A percentile compares a stretch with the other conserved stretches of the same genome.
Conservation (phyloP, 495 filamentous ascomycete species). For the Penicillium macrosclerotiorum region DNA sequence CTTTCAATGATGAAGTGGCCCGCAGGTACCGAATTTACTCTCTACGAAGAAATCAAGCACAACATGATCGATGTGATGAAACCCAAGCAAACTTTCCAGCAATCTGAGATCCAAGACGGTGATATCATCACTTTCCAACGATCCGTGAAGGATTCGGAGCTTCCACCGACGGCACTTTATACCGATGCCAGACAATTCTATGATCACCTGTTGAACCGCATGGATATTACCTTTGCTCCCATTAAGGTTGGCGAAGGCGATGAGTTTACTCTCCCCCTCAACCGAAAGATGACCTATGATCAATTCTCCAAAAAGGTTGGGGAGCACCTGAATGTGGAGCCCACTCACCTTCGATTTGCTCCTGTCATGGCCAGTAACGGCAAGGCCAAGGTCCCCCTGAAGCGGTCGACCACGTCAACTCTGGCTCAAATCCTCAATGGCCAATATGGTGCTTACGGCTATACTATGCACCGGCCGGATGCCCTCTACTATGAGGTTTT, state of each 20-base stretch:
- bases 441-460: conserved; percentile 59
- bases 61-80: conserved; percentile 96
- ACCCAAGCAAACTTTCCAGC: conserved; percentile 78
- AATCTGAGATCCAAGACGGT: conserved; percentile 93
- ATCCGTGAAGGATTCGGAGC: conserved; percentile 58
- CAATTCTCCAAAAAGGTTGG: conserved; percentile 83
- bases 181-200: conserved; percentile 81
- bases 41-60: conserved; percentile 98
- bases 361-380: conserved; percentile 73
- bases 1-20: conserved; percentile 85
- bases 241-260: conserved; percentile 42
- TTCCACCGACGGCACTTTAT: conserved; percentile 45
- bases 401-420: conserved; percentile 62
- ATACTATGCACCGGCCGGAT: conserved; percentile 67
- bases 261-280: conserved; percentile 71
- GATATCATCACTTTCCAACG: conserved; percentile 96
- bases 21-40: conserved; percentile 54
- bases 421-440: conserved; percentile 70
- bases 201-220: conserved; percentile 84
- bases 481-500: conserved; percentile 86
- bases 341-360: conserved; percentile 86
- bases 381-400: conserved; percentile 71
- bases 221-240: conserved; percentile 56
- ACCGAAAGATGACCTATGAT: conserved; percentile 87
- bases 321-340: conserved; percentile 71